A percentile compares a stretch with the other conserved stretches of the same genome.
phyloP scores from a whole-genome alignment of 768 basidiomycete genomes.

The Russula emetica region DNA sequence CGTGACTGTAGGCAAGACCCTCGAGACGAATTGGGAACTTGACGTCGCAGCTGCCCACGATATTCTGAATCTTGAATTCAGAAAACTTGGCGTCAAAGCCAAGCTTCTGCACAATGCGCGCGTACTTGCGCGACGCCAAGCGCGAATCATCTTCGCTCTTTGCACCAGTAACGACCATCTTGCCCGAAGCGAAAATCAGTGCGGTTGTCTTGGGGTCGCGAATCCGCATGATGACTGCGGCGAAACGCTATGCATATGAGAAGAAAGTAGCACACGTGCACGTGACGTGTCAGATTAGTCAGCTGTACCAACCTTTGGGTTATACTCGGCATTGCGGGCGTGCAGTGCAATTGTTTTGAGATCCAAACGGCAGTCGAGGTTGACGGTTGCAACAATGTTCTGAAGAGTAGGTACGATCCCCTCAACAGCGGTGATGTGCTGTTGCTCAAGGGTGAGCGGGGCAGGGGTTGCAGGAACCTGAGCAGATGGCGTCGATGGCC shows the following conservation, averaged over 20 bases:
- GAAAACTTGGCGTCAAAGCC: constrained; percentile 99
- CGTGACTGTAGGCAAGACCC: constrained; percentile 96
- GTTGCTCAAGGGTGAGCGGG: constrained; percentile 81
- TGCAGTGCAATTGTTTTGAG: constrained; percentile 98
- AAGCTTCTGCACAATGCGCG: constrained; percentile 97
- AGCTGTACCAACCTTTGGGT: constrained; percentile 90
- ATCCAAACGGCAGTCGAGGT: constrained; percentile 93
- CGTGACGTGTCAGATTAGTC: constrained; percentile 48
- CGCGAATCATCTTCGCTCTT: constrained; percentile 98
- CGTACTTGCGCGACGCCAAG: constrained; percentile 96
- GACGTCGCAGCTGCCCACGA: constrained; percentile 96
- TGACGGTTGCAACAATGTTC: constrained; percentile 99
- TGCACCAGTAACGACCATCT: constrained; percentile 99
- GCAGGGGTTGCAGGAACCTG: constrained; percentile 64
- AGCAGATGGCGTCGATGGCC: constrained; percentile 51
- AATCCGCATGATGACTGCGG: constrained; percentile 99
- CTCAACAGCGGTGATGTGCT: constrained; percentile 94
- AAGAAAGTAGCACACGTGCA: constrained; percentile 55
- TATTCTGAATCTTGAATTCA: constrained; percentile 99
- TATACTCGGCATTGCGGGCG: constrained; percentile 98
- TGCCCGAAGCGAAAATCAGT: constrained; percentile 98
- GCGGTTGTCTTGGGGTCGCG: constrained; percentile 99
- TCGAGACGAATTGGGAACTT: constrained; percentile 98
- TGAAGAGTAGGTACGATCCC: constrained; percentile 99
- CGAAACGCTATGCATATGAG: constrained; percentile 85